A percentile compares a stretch with the other conserved stretches of the same genome.
phyloP scores from a whole-genome alignment of 305 asterid species.

The Vinca major region DNA sequence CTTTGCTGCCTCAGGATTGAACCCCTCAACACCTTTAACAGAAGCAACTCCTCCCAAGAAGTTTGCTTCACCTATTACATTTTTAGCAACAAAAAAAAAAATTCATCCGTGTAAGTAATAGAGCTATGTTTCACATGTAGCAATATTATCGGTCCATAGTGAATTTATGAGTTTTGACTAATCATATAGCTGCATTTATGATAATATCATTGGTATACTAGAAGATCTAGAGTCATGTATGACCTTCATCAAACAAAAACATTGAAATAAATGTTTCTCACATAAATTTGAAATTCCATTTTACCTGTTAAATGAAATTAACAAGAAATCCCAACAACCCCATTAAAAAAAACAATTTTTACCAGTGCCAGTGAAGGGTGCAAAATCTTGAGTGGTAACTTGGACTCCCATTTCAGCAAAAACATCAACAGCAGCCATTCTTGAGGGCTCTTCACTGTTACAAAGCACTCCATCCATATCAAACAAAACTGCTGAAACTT shows the following conservation, averaged over 20 bases:
- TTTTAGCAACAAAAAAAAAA: constrained; percentile 13
- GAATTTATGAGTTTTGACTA: no score
- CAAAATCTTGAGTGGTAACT: constrained; percentile 72
- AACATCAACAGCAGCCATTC: constrained; percentile 85
- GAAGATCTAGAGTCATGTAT: background rate
- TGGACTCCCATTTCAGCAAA: constrained; percentile 91
- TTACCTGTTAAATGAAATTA: background rate
- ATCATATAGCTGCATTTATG: no score
- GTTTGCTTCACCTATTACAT: constrained; percentile 70
- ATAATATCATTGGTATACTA: no score
- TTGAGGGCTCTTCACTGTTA: constrained; percentile 82
- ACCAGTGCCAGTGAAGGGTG: constrained; percentile 98
- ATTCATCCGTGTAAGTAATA: no score
- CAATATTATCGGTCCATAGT: no score
- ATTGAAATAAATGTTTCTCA: background rate
- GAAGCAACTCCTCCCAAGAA: constrained; percentile 96
- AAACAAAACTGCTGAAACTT: constrained; percentile 86
- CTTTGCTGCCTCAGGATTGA: constrained; percentile 73
- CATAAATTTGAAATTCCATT: background rate
- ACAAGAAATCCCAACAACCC: background rate
- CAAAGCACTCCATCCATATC: constrained; percentile 98
- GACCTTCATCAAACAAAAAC: background rate
- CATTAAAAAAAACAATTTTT: constrained; percentile 6
- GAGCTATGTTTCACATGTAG: no score
- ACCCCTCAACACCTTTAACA: constrained; percentile 76